A percentile compares a stretch with the other conserved stretches of the same genome.
Conservation (phyloP, 352 stramenopile species). For the Elongisporangium anandrum region DNA sequence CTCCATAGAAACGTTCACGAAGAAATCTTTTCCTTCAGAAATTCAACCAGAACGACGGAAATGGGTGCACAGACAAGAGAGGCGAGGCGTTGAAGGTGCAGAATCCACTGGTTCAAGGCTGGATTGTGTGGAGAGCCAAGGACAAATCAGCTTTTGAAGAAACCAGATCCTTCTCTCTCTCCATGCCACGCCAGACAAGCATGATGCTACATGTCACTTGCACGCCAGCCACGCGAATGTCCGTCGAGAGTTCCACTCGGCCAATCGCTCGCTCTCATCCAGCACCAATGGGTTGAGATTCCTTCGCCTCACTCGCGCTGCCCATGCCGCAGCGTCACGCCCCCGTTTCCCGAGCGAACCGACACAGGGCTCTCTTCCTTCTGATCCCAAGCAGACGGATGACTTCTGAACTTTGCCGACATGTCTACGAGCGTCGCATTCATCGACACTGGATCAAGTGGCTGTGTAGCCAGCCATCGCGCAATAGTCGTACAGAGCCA, state of each 20-base stretch:
- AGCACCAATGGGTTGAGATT: neutral
- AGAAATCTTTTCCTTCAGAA: neutral
- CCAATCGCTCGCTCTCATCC: neutral
- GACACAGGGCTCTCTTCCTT: neutral
- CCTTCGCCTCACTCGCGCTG: neutral
- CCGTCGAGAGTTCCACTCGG: neutral
- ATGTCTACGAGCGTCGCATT: neutral
- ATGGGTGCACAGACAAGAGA: neutral
- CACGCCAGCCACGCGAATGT: too few species aligned
- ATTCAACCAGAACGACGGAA: neutral
- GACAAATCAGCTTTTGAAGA: neutral
- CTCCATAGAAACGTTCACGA: neutral
- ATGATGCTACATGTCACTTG: neutral
- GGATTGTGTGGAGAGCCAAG: too few species aligned
- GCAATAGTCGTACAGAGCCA: neutral
- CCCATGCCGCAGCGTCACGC: neutral
- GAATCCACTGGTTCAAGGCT: too few species aligned
- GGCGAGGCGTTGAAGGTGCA: too few species aligned
- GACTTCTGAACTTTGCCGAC: neutral
- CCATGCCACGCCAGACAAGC: neutral
- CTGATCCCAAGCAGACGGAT: neutral
- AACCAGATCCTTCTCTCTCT: neutral
- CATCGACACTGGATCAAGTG: neutral
- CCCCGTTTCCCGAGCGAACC: neutral
- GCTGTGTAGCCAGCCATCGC: neutral